A percentile compares a stretch with the other conserved stretches of the same genome.
phyloP scores from a whole-genome alignment of 257 asterid species.

The Fraxinus quadrangulata region DNA sequence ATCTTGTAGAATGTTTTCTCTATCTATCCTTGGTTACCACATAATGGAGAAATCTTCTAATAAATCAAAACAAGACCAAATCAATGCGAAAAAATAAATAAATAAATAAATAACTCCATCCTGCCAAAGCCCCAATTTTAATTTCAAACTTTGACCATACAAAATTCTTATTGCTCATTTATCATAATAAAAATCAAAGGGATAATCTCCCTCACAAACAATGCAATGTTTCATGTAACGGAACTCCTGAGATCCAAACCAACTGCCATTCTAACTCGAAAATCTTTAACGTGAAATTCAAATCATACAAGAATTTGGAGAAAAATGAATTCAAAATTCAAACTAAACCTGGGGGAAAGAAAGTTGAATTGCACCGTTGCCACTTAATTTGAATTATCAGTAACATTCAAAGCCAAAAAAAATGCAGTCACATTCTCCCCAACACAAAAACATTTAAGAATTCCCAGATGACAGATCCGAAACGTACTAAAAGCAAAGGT shows the following conservation, averaged over 20 bases:
- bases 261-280: constrained; percentile 15
- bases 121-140: not conserved
- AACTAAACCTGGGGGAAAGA: not conserved
- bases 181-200: not conserved
- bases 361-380: not conserved
- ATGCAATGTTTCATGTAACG: not conserved
- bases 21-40: not conserved
- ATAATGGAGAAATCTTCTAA: constrained; percentile 1
- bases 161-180: constrained; percentile 7
- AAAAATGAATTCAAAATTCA: not conserved
- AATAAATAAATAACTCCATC: not conserved
- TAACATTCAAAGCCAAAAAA: not conserved
- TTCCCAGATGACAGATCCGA: constrained; percentile 10
- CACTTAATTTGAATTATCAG: constrained; percentile 23
- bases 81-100: not conserved
- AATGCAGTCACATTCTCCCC: constrained; percentile 1
- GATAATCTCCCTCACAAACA: too few relatives aligned
- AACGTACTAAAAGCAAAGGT: constrained; percentile 16
- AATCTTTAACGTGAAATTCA: not conserved
- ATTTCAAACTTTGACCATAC: constrained; percentile 19
- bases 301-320: not conserved
- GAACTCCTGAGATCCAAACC: constrained; percentile 16
- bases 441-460: not conserved
- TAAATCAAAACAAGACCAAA: not conserved
- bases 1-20: not conserved